Evolutionary conservation across 2,329 filamentous ascomycete species (phyloP).

Genomic region (Aspergillus spinulosporus): DNA sequence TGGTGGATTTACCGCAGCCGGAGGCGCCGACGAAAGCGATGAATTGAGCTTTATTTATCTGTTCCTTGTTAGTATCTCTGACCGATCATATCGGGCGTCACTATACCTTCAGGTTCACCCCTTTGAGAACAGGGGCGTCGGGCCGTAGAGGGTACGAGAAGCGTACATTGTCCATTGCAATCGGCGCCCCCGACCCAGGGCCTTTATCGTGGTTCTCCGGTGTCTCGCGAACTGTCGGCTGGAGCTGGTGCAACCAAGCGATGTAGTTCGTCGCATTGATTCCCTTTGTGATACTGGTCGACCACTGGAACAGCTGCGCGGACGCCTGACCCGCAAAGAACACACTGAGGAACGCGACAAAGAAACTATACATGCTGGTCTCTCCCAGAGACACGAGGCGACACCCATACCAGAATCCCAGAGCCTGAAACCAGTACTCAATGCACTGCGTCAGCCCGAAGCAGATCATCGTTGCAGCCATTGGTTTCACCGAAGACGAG

Average conservation of each 20-base stretch:
- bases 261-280: constrained; percentile 78
- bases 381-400: constrained; percentile 69
- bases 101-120: constrained; percentile 61
- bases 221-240: constrained; percentile 81
- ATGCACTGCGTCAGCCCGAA: constrained; percentile 81
- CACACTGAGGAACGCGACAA: constrained; percentile 82
- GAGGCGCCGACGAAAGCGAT: constrained; percentile 83
- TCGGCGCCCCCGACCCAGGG: constrained; percentile 61
- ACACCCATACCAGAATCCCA: constrained; percentile 92
- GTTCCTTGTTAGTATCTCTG: neutral
- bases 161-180: constrained; percentile 74
- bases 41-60: constrained; percentile 40
- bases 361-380: constrained; percentile 83
- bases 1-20: constrained; percentile 92
- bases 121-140: constrained; percentile 84
- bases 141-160: constrained; percentile 92
- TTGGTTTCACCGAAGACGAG: constrained; percentile 48
- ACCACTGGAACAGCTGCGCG: constrained; percentile 84
- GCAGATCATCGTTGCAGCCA: constrained; percentile 63
- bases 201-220: constrained; percentile 66
- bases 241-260: constrained; percentile 78
- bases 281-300: constrained; percentile 90
- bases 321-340: constrained; percentile 92
- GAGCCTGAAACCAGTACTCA: constrained; percentile 77
- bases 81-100: constrained; percentile 19